Conservation (phyloP, 2,329 filamentous ascomycete species). For the Bipolaris cookei region DNA sequence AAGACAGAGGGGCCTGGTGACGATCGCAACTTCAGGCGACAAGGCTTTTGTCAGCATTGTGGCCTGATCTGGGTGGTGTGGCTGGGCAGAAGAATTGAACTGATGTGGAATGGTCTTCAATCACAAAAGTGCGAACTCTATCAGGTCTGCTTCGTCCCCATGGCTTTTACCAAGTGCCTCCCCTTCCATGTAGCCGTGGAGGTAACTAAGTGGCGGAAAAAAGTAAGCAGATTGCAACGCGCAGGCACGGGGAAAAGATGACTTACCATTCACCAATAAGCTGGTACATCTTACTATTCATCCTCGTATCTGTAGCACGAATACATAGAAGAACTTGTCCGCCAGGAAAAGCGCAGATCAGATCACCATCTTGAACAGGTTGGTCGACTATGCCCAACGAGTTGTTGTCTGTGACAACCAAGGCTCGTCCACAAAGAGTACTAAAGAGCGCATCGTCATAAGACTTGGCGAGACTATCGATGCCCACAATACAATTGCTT, state of each 20-base stretch:
- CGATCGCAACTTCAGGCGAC: too few relatives aligned
- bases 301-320: not conserved
- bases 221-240: not conserved
- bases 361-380: not conserved
- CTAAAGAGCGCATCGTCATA: not conserved
- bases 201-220: not conserved
- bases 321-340: not conserved
- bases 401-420: not conserved
- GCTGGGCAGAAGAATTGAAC: too few relatives aligned
- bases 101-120: not conserved
- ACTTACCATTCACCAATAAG: not conserved
- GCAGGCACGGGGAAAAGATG: not conserved
- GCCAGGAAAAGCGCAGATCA: not conserved
- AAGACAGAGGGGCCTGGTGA: too few relatives aligned
- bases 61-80: too few relatives aligned
- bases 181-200: not conserved
- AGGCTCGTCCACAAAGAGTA: not conserved
- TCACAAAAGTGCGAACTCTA: not conserved
- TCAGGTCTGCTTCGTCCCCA: not conserved
- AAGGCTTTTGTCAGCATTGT: too few relatives aligned
- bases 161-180: not conserved
- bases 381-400: not conserved
- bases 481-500: not conserved
- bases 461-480: not conserved
- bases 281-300: not conserved